phyloP scores from a whole-genome alignment of 1,284 basidiomycete genomes.

The Cronartium quercuum region DNA sequence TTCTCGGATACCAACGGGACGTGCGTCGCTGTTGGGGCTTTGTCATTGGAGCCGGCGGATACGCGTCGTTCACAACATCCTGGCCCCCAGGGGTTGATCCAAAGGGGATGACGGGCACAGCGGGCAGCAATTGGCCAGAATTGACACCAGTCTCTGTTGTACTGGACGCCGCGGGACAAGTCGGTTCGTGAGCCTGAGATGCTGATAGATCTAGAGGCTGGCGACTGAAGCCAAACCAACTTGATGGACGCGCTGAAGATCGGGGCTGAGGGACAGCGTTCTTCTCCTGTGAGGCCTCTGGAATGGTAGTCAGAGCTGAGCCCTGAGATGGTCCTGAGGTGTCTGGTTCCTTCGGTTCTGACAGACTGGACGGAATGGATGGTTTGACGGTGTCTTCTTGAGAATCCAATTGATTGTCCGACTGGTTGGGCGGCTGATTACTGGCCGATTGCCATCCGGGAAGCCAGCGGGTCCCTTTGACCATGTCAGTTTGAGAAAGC shows the following conservation, averaged over 20 bases:
- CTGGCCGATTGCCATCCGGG: neutral
- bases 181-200: no score
- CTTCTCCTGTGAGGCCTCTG: neutral
- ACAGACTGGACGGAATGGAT: neutral
- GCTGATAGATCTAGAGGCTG: neutral
- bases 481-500: neutral
- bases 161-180: no score
- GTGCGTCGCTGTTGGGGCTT: neutral
- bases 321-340: no score
- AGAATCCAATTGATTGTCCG: neutral
- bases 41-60: neutral
- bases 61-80: neutral
- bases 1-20: neutral
- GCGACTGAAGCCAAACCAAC: conserved; percentile 10
- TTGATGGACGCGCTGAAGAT: neutral
- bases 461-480: neutral
- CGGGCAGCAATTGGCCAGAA: no score
- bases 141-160: no score
- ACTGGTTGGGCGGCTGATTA: neutral
- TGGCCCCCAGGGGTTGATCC: neutral
- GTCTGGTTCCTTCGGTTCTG: neutral
- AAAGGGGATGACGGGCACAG: no score
- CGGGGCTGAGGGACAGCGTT: neutral
- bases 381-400: neutral
- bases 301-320: no score